A percentile compares a stretch with the other conserved stretches of the same genome.
phyloP scores from a whole-genome alignment of 2,329 filamentous ascomycete species.

The Colletotrichum musicola region DNA sequence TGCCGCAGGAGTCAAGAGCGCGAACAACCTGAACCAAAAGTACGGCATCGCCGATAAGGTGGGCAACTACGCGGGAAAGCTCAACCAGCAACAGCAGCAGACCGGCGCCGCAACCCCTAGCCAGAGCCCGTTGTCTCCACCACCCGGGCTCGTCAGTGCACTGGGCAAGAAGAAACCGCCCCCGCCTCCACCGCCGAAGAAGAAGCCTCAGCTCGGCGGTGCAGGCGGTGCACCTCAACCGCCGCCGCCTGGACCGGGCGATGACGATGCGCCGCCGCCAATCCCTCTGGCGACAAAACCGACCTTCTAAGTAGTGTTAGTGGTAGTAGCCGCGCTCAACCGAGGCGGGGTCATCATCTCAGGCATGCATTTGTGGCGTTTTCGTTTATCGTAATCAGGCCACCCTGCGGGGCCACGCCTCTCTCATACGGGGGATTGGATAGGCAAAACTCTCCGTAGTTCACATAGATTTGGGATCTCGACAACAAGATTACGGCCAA shows the following conservation, averaged over 20 bases:
- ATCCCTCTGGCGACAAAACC: slow-evolving; percentile 66
- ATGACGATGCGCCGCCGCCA: slow-evolving; percentile 60
- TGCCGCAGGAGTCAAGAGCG: slow-evolving; percentile 68
- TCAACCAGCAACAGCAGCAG: slow-evolving; percentile 40
- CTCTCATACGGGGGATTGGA: neutral
- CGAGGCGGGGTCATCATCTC: slow-evolving; percentile 8
- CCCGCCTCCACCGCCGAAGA: slow-evolving; percentile 65
- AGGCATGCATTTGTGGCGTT: slow-evolving; percentile 33
- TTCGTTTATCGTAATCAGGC: slow-evolving; percentile 14
- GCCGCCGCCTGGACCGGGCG: slow-evolving; percentile 37
- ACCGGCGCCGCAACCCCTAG: neutral
- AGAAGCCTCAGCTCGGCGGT: slow-evolving; percentile 57
- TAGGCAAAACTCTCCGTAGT: slow-evolving; percentile 4
- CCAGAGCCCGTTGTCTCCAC: slow-evolving; percentile 16
- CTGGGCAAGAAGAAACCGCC: slow-evolving; percentile 66
- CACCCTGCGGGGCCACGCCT: slow-evolving; percentile 3
- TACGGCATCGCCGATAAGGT: slow-evolving; percentile 65
- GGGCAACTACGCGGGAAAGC: slow-evolving; percentile 43
- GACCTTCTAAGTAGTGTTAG: slow-evolving; percentile 50
- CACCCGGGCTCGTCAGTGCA: slow-evolving; percentile 38
- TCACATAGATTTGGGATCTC: slow-evolving; percentile 2
- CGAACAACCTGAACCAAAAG: slow-evolving; percentile 70
- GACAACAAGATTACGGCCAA: slow-evolving; percentile 26
- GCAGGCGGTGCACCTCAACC: slow-evolving; percentile 38
- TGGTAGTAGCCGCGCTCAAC: neutral